Evolutionary conservation across 106 monocot genomes (phyloP).

Genomic region (Iris macrosiphon): DNA sequence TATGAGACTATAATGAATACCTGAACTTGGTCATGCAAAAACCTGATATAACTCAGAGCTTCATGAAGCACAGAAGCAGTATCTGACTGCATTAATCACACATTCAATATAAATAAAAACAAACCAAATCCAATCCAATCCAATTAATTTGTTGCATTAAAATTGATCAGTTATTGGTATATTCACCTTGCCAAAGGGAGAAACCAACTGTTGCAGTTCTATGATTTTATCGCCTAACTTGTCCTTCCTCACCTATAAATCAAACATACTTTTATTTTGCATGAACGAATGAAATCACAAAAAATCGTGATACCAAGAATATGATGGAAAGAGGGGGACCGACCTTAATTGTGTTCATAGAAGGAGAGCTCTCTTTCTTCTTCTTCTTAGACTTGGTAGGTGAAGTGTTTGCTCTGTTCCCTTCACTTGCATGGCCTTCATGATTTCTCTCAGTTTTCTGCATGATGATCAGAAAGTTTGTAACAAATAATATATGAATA

Average conservation of each 20-base stretch:
- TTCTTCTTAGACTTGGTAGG: too few species aligned
- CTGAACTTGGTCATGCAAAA: constrained; percentile 84
- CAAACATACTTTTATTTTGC: too few species aligned
- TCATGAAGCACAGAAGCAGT: constrained; percentile 79
- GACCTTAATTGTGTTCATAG: not conserved
- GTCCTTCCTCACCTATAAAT: constrained; percentile 30
- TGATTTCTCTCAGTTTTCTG: too few species aligned
- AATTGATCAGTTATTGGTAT: too few species aligned
- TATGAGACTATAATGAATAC: constrained; percentile 10
- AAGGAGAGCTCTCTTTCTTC: not conserved
- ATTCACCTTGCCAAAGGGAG: constrained; percentile 25
- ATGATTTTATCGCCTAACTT: constrained; percentile 17
- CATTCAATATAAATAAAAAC: too few species aligned
- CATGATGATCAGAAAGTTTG: too few species aligned
- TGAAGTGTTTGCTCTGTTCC: too few species aligned
- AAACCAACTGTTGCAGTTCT: constrained; percentile 23
- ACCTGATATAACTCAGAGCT: constrained; percentile 72
- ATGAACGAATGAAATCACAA: not conserved
- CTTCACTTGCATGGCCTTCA: too few species aligned
- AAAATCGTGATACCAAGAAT: not conserved
- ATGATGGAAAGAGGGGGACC: not conserved
- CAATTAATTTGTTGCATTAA: too few species aligned
- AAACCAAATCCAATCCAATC: too few species aligned
- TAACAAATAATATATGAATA: too few species aligned
- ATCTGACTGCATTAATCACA: constrained; percentile 82